A percentile compares a stretch with the other conserved stretches of the same genome.
Evolutionary conservation across 1,139 yeast species (phyloP).

Genomic region (Keqinozyma sinolaborantium): DNA sequence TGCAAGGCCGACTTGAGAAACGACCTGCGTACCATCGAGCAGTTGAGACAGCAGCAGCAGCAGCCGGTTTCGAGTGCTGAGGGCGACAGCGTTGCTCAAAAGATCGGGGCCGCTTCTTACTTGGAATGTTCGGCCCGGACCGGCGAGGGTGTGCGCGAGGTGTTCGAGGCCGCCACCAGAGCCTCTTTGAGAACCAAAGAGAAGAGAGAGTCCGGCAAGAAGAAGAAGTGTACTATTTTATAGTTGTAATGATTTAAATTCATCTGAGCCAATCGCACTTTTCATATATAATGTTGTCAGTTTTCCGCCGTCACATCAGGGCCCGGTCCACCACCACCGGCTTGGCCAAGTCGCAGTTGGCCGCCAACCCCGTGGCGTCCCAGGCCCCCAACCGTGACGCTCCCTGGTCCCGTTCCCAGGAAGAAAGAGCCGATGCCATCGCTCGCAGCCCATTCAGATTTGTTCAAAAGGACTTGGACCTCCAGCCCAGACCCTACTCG

Average conservation of each 20-base stretch:
- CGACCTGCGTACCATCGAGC: constrained; percentile 74
- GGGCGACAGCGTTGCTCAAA: constrained; percentile 82
- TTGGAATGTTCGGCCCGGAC: constrained; percentile 93
- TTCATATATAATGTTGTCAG: constrained; percentile 1
- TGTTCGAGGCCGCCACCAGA: constrained; percentile 89
- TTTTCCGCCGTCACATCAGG: constrained; percentile 3
- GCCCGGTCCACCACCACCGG: constrained; percentile 27
- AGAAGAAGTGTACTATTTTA: constrained; percentile 53
- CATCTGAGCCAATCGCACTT: constrained; percentile 1
- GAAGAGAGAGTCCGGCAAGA: constrained; percentile 53
- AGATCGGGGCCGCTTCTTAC: constrained; percentile 82
- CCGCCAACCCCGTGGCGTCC: constrained; percentile 29
- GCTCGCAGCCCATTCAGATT: constrained; percentile 59
- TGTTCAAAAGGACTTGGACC: constrained; percentile 62
- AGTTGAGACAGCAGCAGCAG: constrained; percentile 69
- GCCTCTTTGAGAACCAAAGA: constrained; percentile 71
- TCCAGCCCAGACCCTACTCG: constrained; percentile 79
- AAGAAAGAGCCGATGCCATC: constrained; percentile 55
- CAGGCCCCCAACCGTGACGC: constrained; percentile 77
- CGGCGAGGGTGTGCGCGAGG: constrained; percentile 88
- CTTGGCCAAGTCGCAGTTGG: constrained; percentile 35
- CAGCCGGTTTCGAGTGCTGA: constrained; percentile 75
- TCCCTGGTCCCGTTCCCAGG: constrained; percentile 74
- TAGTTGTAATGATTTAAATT: constrained; percentile 16
- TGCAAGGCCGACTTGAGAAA: constrained; percentile 88